These are phyloP conservation scores for Calocera cornea DNA, from an alignment of 768 basidiomycete species.

Conservation along the genomic window DNA sequence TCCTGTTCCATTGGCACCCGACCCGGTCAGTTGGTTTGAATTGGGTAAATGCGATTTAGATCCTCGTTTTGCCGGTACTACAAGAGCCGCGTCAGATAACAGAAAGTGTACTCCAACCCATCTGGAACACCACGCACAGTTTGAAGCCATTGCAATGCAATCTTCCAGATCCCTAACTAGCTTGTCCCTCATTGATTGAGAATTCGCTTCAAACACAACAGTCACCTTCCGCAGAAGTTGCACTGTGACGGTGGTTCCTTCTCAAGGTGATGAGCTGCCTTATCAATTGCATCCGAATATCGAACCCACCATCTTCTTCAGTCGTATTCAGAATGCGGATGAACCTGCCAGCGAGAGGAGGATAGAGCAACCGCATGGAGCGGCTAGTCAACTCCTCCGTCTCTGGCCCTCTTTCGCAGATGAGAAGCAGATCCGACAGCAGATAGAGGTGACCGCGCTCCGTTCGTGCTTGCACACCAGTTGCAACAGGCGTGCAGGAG, in stretches of 20 bases:
- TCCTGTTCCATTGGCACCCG: neutral
- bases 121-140: slow-evolving; percentile 36
- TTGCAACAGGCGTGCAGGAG: slow-evolving; percentile 61
- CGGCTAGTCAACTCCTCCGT: slow-evolving; percentile 36
- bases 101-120: neutral
- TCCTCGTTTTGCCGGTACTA: neutral
- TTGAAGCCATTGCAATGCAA: slow-evolving; percentile 68
- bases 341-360: slow-evolving; percentile 77
- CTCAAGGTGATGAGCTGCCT: neutral
- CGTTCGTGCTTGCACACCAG: slow-evolving; percentile 59
- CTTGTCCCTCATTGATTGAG: slow-evolving; percentile 42
- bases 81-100: neutral
- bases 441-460: slow-evolving; percentile 70
- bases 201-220: slow-evolving; percentile 50
- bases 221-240: slow-evolving; percentile 82
- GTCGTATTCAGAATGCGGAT: neutral
- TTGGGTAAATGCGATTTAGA: neutral
- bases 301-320: neutral
- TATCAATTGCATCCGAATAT: neutral
- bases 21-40: neutral
- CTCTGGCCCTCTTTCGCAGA: slow-evolving; percentile 52
- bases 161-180: slow-evolving; percentile 62
- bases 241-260: slow-evolving; percentile 62
- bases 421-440: slow-evolving; percentile 81
- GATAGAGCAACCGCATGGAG: slow-evolving; percentile 89